A percentile compares a stretch with the other conserved stretches of the same genome.
These are phyloP conservation scores for Agroathelia rolfsii DNA, from an alignment of 1,284 basidiomycete species.

Conservation along the genomic window DNA sequence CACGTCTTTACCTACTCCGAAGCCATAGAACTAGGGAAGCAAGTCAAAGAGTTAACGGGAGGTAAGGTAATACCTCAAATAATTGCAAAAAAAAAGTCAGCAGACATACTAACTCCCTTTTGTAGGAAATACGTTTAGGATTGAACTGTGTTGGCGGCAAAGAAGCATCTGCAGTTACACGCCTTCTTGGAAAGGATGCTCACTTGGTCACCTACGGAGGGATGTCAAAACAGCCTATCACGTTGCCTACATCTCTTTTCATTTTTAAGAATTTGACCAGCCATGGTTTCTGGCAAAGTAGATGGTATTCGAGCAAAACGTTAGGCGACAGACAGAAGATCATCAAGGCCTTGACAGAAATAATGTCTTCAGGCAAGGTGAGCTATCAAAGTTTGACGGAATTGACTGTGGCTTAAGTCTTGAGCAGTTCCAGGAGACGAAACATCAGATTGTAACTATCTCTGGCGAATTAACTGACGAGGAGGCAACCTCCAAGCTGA, in stretches of 20 bases:
- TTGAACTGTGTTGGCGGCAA: conserved; percentile 76
- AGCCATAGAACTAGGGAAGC: conserved; percentile 47
- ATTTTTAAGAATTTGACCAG: conserved; percentile 73
- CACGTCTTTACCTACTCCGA: conserved; percentile 71
- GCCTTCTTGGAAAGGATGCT: conserved; percentile 52
- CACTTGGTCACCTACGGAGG: conserved; percentile 81
- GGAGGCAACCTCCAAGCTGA: conserved; percentile 37
- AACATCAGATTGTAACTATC: conserved; percentile 56
- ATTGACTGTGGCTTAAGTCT: conserved; percentile 5
- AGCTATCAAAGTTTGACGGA: conserved; percentile 9
- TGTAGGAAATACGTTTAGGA: conserved; percentile 50
- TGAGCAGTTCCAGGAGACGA: conserved; percentile 51
- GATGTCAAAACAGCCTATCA: conserved; percentile 77
- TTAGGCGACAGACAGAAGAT: conserved; percentile 32
- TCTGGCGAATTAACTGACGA: conserved; percentile 37
- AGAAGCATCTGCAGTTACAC: conserved; percentile 57
- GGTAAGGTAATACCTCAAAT: too few species aligned
- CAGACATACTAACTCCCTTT: background rate
- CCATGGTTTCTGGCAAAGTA: conserved; percentile 70
- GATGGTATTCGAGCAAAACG: conserved; percentile 51
- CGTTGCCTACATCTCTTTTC: conserved; percentile 68
- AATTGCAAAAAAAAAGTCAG: too few species aligned
- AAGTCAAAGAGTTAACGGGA: conserved; percentile 49
- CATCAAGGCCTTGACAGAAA: conserved; percentile 39
- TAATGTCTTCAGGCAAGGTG: conserved; percentile 49